phyloP scores from a whole-genome alignment of 768 basidiomycete species.

The Cystofilobasidium bisporidii region DNA sequence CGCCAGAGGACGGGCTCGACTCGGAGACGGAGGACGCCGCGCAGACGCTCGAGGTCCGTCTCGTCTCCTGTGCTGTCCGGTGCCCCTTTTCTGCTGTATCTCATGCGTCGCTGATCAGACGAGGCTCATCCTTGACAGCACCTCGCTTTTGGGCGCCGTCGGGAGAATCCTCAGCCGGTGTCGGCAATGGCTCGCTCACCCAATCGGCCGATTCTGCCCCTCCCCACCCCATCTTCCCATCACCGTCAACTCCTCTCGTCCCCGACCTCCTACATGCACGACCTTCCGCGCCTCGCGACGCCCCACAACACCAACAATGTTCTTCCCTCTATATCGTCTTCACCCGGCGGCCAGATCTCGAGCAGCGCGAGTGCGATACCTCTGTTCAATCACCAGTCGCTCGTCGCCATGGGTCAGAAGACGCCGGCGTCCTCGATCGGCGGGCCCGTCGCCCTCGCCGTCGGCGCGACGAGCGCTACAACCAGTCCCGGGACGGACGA shows the following conservation, averaged over 20 bases:
- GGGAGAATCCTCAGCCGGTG: conserved; percentile 14
- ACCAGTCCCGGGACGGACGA: background rate
- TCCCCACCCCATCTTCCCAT: background rate
- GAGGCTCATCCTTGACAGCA: too few species aligned
- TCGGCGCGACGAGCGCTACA: background rate
- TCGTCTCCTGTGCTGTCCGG: too few species aligned
- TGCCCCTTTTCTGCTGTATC: too few species aligned
- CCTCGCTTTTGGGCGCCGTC: conserved; percentile 23
- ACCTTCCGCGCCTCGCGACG: background rate
- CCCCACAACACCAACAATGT: background rate
- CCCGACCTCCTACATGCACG: background rate
- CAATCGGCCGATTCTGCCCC: conserved; percentile 1
- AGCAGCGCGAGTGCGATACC: too few species aligned
- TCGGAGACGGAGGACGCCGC: background rate
- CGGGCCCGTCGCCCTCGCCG: conserved; percentile 4
- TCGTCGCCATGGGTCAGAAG: conserved; percentile 14
- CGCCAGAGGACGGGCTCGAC: background rate
- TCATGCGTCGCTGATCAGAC: too few species aligned
- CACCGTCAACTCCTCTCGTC: background rate
- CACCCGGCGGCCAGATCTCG: too few species aligned
- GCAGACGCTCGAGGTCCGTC: conserved; percentile 12
- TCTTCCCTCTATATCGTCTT: background rate
- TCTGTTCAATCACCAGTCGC: conserved; percentile 10
- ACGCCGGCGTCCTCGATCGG: background rate
- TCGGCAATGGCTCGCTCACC: background rate